phyloP scores from a whole-genome alignment of 805 yeast species.

The Cephaloascus fragrans region DNA sequence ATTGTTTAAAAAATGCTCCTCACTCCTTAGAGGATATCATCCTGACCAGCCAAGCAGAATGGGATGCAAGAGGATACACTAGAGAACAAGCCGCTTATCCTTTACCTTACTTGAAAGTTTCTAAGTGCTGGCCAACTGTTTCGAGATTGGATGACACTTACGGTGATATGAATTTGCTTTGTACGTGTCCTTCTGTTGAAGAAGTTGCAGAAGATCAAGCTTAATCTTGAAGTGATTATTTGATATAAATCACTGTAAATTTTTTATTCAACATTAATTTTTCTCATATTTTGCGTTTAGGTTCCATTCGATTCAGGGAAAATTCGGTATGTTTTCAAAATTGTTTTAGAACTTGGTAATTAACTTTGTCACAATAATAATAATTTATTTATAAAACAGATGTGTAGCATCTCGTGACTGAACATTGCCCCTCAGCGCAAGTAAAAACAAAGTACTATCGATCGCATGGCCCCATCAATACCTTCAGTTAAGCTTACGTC shows the following conservation, averaged over 20 bases:
- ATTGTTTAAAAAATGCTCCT: conserved; percentile 81
- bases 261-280: too few relatives aligned
- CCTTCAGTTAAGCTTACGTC: too few relatives aligned
- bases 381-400: too few relatives aligned
- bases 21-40: conserved; percentile 79
- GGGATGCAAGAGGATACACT: conserved; percentile 82
- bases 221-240: too few relatives aligned
- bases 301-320: neutral
- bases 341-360: too few relatives aligned
- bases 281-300: neutral
- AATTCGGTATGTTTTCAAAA: too few relatives aligned
- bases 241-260: too few relatives aligned
- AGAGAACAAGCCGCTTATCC: conserved; percentile 94
- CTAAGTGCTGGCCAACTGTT: conserved; percentile 94
- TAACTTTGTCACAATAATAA: too few relatives aligned
- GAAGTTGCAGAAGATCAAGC: conserved; percentile 40
- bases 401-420: too few relatives aligned
- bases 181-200: conserved; percentile 88
- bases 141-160: conserved; percentile 89
- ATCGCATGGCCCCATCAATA: too few relatives aligned
- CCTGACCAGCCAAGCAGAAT: conserved; percentile 46
- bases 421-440: too few relatives aligned
- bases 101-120: conserved; percentile 54
- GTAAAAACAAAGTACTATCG: too few relatives aligned
- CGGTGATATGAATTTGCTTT: conserved; percentile 86